These are phyloP conservation scores for Penicillium simplicissimum DNA, from an alignment of 495 filamentous ascomycete species.

Conservation along the genomic window DNA sequence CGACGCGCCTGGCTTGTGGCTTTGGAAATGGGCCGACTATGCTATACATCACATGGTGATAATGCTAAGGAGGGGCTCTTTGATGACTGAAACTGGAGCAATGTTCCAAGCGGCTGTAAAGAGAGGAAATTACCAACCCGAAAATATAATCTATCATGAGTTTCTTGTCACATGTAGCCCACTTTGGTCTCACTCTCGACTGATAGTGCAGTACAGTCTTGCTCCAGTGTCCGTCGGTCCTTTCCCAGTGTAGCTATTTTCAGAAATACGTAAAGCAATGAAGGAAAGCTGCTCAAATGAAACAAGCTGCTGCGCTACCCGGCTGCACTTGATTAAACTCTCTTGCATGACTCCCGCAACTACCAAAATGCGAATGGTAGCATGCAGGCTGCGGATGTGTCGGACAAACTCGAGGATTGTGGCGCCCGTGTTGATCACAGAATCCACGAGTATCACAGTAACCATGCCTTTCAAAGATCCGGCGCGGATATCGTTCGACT, in stretches of 20 bases:
- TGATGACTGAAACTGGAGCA: no score
- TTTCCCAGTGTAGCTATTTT: conserved; percentile 55
- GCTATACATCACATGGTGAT: no score
- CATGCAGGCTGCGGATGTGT: conserved; percentile 47
- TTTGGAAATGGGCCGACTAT: no score
- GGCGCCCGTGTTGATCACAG: conserved; percentile 60
- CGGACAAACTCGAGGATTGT: conserved; percentile 54
- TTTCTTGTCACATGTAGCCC: neutral
- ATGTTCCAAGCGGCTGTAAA: no score
- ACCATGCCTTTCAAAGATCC: conserved; percentile 13
- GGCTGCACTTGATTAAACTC: conserved; percentile 32
- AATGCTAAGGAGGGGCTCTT: no score
- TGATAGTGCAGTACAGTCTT: conserved; percentile 47
- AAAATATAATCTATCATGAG: no score
- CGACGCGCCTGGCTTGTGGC: no score
- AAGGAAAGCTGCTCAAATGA: conserved; percentile 35
- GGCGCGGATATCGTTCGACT: conserved; percentile 43
- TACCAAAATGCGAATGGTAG: conserved; percentile 52
- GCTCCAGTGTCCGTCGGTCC: conserved; percentile 56
- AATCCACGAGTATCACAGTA: conserved; percentile 60
- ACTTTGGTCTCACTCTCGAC: neutral
- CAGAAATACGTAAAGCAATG: conserved; percentile 55
- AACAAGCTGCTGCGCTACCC: conserved; percentile 29
- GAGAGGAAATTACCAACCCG: no score
- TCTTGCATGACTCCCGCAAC: conserved; percentile 59